phyloP scores from a whole-genome alignment of 176 grass and related monocot species.

The Carex kokanica region DNA sequence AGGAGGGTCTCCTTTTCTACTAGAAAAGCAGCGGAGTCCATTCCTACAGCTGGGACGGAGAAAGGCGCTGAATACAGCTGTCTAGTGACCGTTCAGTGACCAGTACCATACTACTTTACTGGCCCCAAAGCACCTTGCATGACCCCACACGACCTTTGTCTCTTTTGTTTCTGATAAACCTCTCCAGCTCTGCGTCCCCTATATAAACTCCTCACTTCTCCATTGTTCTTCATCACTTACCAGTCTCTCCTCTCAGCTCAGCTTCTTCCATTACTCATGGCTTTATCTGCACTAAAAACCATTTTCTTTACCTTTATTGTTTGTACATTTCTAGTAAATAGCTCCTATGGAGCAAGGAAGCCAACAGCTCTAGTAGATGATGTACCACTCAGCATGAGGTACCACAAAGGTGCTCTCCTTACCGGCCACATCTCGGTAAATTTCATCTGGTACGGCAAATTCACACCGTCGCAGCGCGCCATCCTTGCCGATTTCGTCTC shows the following conservation, averaged over 20 bases:
- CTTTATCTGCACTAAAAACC: not conserved
- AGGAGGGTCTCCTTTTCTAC: no score
- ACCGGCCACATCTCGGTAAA: constrained; percentile 54
- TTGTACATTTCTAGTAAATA: constrained; percentile 18
- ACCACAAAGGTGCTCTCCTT: constrained; percentile 86
- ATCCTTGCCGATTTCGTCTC: constrained; percentile 68
- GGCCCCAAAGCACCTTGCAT: constrained; percentile 37
- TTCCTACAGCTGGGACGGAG: constrained; percentile 44
- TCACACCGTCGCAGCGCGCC: constrained; percentile 58
- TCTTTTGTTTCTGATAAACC: constrained; percentile 31
- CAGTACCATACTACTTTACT: constrained; percentile 28
- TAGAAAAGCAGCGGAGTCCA: no score
- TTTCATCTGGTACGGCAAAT: constrained; percentile 79
- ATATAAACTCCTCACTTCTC: not conserved
- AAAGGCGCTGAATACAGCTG: constrained; percentile 57
- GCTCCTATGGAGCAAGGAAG: constrained; percentile 32
- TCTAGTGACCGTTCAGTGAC: constrained; percentile 62
- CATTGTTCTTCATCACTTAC: constrained; percentile 26
- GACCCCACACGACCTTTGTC: constrained; percentile 38
- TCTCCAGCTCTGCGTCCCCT: not conserved
- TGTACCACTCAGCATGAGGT: constrained; percentile 49
- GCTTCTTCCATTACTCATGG: constrained; percentile 17
- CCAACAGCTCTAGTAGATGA: constrained; percentile 47
- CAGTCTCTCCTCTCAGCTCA: not conserved
- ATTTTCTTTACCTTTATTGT: constrained; percentile 26